A percentile compares a stretch with the other conserved stretches of the same genome.
Conservation (phyloP, 495 filamentous ascomycete species). For the Penicillium roqueforti region DNA sequence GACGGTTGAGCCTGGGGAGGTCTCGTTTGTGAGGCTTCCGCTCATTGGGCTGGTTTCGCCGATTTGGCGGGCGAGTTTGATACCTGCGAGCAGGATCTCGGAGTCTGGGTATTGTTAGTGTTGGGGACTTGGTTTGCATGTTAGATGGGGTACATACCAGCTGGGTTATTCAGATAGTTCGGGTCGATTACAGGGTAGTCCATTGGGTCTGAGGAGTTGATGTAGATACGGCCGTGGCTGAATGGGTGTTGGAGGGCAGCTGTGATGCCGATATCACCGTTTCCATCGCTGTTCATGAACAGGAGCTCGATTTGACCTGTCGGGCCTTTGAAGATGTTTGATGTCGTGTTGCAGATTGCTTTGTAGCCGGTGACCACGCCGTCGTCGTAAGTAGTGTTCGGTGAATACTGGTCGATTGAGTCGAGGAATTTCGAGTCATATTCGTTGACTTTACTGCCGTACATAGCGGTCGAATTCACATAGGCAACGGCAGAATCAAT, state of each 20-base stretch:
- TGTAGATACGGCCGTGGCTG: constrained; percentile 34
- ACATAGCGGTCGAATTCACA: constrained; percentile 26
- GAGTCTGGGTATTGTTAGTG: constrained; percentile 14
- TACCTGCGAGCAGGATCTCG: constrained; percentile 34
- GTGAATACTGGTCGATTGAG: constrained; percentile 16
- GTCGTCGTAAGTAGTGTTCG: constrained; percentile 26
- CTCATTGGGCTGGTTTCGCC: constrained; percentile 25
- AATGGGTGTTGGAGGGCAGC: constrained; percentile 36
- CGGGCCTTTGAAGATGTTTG: constrained; percentile 25
- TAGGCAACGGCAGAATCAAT: constrained; percentile 34
- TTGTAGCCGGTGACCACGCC: constrained; percentile 32
- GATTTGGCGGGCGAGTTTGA: constrained; percentile 30
- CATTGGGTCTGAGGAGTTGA: constrained; percentile 34
- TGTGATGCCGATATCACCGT: constrained; percentile 33
- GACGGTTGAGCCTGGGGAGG: constrained; percentile 18
- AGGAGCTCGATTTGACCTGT: constrained; percentile 30
- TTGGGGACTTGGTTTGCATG: not conserved
- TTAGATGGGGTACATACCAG: constrained; percentile 16
- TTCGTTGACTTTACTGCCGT: constrained; percentile 11
- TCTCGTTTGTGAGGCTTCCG: constrained; percentile 24
- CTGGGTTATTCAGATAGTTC: constrained; percentile 28
- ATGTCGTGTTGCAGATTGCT: constrained; percentile 30
- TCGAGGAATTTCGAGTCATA: constrained; percentile 20
- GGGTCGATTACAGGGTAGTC: constrained; percentile 37
- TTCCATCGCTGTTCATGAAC: constrained; percentile 32